Evolutionary conservation across 169 alveolate genomes (phyloP).

Genomic region (Plasmodium falciparum): DNA sequence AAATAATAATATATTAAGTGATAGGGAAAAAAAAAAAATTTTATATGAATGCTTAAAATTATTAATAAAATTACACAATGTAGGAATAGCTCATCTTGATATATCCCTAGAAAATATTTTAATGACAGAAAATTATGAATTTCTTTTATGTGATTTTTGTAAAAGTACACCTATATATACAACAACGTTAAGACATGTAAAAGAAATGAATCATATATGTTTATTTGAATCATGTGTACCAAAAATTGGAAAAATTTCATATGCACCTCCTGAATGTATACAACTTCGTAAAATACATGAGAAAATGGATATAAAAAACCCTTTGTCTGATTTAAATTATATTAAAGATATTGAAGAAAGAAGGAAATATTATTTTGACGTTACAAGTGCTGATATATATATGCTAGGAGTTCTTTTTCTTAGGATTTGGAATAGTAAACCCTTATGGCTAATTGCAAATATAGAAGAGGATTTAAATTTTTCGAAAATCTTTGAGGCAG

Average conservation of each 20-base stretch:
- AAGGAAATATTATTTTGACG: constrained; percentile 81
- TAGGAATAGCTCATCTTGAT: constrained; percentile 86
- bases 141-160: constrained; percentile 85
- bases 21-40: no score
- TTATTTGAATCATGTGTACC: constrained; percentile 87
- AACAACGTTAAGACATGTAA: constrained; percentile 76
- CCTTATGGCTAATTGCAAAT: constrained; percentile 85
- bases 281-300: constrained; percentile 76
- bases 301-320: constrained; percentile 47
- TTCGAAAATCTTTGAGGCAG: constrained; percentile 23
- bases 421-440: constrained; percentile 88
- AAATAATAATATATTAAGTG: no score
- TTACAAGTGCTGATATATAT: constrained; percentile 83
- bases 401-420: constrained; percentile 79
- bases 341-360: constrained; percentile 68
- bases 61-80: constrained; percentile 79
- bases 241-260: constrained; percentile 87
- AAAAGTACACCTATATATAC: constrained; percentile 85
- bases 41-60: constrained; percentile 78
- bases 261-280: constrained; percentile 90
- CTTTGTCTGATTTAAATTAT: constrained; percentile 15
- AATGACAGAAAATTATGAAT: constrained; percentile 77
- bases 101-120: constrained; percentile 87
- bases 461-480: constrained; percentile 80
- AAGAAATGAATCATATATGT: constrained; percentile 75